These are phyloP conservation scores for Myrmaecium sp. DNA, from an alignment of 2,329 filamentous ascomycete genomes.

Conservation along the genomic window DNA sequence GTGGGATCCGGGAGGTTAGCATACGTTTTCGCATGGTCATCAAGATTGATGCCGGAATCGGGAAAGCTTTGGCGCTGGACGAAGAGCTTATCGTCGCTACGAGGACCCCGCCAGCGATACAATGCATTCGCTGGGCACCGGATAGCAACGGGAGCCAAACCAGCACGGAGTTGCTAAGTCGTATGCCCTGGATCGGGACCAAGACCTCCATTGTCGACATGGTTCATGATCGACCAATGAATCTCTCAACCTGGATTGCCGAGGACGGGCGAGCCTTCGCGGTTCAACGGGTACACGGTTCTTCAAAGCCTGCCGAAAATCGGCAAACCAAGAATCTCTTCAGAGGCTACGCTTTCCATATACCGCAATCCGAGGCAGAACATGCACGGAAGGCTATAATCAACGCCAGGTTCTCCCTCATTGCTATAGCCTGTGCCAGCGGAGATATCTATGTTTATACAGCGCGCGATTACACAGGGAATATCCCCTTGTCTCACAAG, in stretches of 20 bases:
- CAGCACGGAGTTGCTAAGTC: conserved; percentile 73
- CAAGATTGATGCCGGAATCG: conserved; percentile 90
- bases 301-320: conserved; percentile 18
- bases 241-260: conserved; percentile 81
- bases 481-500: conserved; percentile 73
- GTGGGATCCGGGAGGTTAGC: conserved; percentile 69
- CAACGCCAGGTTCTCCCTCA: conserved; percentile 86
- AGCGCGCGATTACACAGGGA: conserved; percentile 82
- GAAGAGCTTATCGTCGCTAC: conserved; percentile 89
- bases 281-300: conserved; percentile 49
- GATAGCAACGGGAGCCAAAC: conserved; percentile 71
- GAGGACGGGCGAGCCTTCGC: conserved; percentile 78
- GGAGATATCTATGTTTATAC: conserved; percentile 79
- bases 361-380: conserved; percentile 41
- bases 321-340: conserved; percentile 51
- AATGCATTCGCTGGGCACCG: conserved; percentile 89
- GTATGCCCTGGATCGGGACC: conserved; percentile 72
- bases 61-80: conserved; percentile 71
- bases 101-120: conserved; percentile 77
- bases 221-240: conserved; percentile 93
- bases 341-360: conserved; percentile 80
- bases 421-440: conserved; percentile 69
- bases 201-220: conserved; percentile 65
- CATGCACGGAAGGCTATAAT: conserved; percentile 62
- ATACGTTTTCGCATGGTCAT: conserved; percentile 95